Evolutionary conservation across 108 stramenopile species (phyloP), one percentile per base, ranked within the genome.

Genomic region (Cyclotella distinguenda): DNA sequence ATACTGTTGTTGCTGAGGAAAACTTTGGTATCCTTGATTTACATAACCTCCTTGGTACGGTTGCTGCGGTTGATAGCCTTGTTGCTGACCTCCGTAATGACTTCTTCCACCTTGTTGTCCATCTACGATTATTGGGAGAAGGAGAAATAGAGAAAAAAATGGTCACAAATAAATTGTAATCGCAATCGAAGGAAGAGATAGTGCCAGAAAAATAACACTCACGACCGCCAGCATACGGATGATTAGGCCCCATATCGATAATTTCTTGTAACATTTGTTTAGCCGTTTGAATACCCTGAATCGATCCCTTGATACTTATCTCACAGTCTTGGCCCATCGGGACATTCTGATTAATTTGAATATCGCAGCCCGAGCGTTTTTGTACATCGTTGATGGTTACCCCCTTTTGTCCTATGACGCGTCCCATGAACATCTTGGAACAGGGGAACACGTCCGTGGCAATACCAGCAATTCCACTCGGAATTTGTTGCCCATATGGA

Each of bases 271-370:
- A 45, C 89, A 96, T 90, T 66, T 89, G 80, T 55, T 88, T 89
- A 13, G 86, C 95, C 63, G 66, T 72, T 48, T 85, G 86, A 39
- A 96, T 90, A 26, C 86, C 87, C 61, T 79, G 76, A 39, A 83
- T 65, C 8, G 58, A 32, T 34, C 95, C 95, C 60, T 84, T 82
- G 69, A 96, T 83, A 1, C 82, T 74, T 10, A 96, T 83, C 60
- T 91, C 79, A 47, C 95, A 91, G 40, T 91, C 88, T 38, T 74
- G 81, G 2, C 92, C 95, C 11, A 70, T 69, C 2, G 92, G 83
- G 31, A 89, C 89, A 73, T 94, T 84, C 62, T 96, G 95, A 64
- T 96, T 90, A 48, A 94, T 94, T 78, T 96, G 95, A 71, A 96
- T 91, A 51, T 93, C 90, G 28, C 86, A 86, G 10, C 86, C 88